Conservation (phyloP, 108 stramenopile genomes). For the Skeletonema tropicum region DNA sequence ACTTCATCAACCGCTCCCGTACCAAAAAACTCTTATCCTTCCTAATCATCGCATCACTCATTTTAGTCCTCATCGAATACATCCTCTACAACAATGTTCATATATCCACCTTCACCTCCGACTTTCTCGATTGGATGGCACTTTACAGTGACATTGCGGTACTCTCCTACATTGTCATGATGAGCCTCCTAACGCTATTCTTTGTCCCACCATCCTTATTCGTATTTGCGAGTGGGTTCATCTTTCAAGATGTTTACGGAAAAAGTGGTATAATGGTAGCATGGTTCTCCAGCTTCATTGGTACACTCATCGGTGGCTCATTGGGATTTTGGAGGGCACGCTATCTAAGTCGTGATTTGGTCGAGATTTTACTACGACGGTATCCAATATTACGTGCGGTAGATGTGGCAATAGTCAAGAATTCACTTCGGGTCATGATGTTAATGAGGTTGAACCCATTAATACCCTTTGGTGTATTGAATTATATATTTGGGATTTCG, state of each 20-base stretch:
- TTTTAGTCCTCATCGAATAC: constrained; percentile 24
- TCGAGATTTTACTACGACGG: constrained; percentile 35
- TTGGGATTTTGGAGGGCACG: constrained; percentile 36
- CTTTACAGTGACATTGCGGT: constrained; percentile 5
- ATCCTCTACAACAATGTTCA: constrained; percentile 12
- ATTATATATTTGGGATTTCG: constrained; percentile 48
- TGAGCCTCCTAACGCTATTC: constrained; percentile 23
- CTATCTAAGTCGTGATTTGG: constrained; percentile 44
- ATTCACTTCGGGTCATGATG: constrained; percentile 43
- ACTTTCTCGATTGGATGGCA: constrained; percentile 27
- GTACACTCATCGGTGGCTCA: constrained; percentile 24
- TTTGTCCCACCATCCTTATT: constrained; percentile 43
- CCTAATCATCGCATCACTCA: constrained; percentile 20
- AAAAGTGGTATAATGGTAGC: constrained; percentile 14
- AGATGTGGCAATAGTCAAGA: constrained; percentile 32
- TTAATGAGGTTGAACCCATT: constrained; percentile 37
- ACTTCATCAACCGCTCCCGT: constrained; percentile 25
- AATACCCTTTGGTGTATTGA: constrained; percentile 45
- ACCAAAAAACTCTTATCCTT: constrained; percentile 36
- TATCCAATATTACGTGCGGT: constrained; percentile 42
- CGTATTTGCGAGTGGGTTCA: constrained; percentile 39
- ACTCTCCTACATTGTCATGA: constrained; percentile 22
- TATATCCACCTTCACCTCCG: not conserved
- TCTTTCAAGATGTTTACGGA: constrained; percentile 30
- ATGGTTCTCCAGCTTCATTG: constrained; percentile 26